Base-by-base conservation (phyloP, 2,329 filamentous ascomycete species). In the Beauveria asiatica region DNA sequence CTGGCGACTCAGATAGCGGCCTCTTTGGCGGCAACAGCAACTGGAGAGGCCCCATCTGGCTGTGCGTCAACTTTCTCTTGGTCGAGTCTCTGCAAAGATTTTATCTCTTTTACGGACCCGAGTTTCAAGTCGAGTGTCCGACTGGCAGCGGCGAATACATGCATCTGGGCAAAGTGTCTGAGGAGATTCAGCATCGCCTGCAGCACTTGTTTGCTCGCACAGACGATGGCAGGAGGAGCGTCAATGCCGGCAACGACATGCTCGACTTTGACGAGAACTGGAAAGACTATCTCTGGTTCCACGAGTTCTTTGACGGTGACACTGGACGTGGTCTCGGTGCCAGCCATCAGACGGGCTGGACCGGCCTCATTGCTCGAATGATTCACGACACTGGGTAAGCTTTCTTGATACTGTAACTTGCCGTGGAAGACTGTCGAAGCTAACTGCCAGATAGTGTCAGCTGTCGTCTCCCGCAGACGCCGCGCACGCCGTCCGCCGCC, bases 11-110 rank as follows among this genome's bases (percentile, higher is more conserved):
- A 0, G 92, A 97, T 75, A 96, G 90, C 68, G 90, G 91, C 3
- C 82, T 97, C 5, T 97, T 97, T 69, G 93, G 93, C 57, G 93
- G 93, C 65, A 97, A 97, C 81, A 96, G 92, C 73, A 97, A 97
- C 75, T 97, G 93, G 93, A 85, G 93, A 76, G 93, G 89, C 1
- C 93, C 94, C 0, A 93, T 96, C 67, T 97, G 93, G 93, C 81
- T 97, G 53, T 94, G 91, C 64, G 92, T 96, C 76, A 97, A 97
- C 75, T 97, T 96, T 76, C 76, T 97, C 57, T 82, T 97, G 16
- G 88, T 97, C 45, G 93, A 97, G 73, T 93, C 92, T 7, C 82
- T 97, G n/a, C 89, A 96, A 68, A 83, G 93, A 37, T 97, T 96
- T 79, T 95, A 91, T 77, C 88, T 97, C 75, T 97, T 96, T 79